These are phyloP conservation scores for Henckelia pumila DNA, from an alignment of 257 asterid genomes.

Conservation along the genomic window DNA sequence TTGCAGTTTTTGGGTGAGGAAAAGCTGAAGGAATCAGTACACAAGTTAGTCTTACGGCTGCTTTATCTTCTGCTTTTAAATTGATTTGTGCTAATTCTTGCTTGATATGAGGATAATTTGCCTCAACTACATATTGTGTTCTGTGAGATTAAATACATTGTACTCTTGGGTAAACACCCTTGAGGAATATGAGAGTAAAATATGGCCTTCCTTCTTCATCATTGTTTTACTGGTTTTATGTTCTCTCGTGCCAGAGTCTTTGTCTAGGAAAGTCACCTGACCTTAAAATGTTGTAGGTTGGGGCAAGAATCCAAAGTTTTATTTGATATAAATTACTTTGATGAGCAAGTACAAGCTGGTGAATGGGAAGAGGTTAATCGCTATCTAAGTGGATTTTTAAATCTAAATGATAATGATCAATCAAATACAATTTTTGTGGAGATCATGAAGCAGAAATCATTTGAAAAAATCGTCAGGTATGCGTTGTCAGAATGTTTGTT, in stretches of 20 bases:
- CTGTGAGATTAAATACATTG: neutral
- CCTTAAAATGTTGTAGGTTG: conserved; percentile 38
- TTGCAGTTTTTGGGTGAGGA: conserved; percentile 57
- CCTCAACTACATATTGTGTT: neutral
- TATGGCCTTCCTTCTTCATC: neutral
- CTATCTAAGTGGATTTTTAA: neutral
- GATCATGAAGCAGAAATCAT: conserved; percentile 52
- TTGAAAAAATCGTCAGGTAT: conserved; percentile 31
- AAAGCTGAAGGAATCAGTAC: conserved; percentile 55
- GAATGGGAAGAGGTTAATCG: no score
- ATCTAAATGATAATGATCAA: conserved; percentile 52
- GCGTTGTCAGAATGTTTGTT: no score
- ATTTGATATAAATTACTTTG: no score
- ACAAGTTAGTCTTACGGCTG: conserved; percentile 35
- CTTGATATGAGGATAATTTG: no score
- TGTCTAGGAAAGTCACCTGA: neutral
- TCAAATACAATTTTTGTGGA: conserved; percentile 54
- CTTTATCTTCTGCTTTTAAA: neutral
- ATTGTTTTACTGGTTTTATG: neutral
- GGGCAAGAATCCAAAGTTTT: conserved; percentile 52
- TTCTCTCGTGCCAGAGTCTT: neutral
- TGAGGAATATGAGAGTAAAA: neutral
- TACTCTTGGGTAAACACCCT: no score
- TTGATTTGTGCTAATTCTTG: no score
- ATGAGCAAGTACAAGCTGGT: no score